Evolutionary conservation across 768 basidiomycete species (phyloP), one percentile per base, ranked within the genome.

Genomic region (Agrocybe praecox): DNA sequence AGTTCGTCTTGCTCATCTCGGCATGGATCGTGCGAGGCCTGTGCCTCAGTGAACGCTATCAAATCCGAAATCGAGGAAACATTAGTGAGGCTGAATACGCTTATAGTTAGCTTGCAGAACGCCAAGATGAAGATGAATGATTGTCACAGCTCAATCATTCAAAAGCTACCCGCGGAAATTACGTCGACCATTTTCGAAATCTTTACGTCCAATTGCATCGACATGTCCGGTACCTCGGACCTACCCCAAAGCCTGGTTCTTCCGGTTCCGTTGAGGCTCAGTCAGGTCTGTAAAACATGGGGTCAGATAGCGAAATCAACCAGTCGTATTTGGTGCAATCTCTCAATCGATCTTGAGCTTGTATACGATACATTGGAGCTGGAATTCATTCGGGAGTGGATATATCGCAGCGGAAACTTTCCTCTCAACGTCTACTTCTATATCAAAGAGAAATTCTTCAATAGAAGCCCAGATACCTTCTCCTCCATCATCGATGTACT

Each of bases 101-200:
- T 43, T 8, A 40, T 40, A 22, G 23, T 12, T 18, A n/a, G 18
- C n/a, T 17, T 52, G 15, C 36, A 40, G n/a, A 40, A n/a, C n/a
- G 5, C 36, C 12, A 52, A 45, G 21, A 15, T 23, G 36, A 8
- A 40, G 6, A 52, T 52, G 18, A 52, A 52, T 32, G 23, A 29
- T 22, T 21, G 12, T 34, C 51, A 52, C 24, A 24, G 26, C 17
- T 45, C 42, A 3, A 18, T 52, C 15, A 22, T 52, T 12, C 11
- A 29, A 23, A 40, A 26, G 11, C 8, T 52, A 9, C 51, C 51
- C 18, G 14, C 23, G 11, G 51, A 52, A 19, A 23, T 52, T 23
- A 26, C 29, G 14, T 44, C 42, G 22, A 44, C 21, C n/a, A 52
- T 52, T 22, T 52, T 52, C 24, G 51, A 52, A n/a, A n/a, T 44